Conservation (phyloP, 768 basidiomycete species). For the Clitopilus hobsonii region DNA sequence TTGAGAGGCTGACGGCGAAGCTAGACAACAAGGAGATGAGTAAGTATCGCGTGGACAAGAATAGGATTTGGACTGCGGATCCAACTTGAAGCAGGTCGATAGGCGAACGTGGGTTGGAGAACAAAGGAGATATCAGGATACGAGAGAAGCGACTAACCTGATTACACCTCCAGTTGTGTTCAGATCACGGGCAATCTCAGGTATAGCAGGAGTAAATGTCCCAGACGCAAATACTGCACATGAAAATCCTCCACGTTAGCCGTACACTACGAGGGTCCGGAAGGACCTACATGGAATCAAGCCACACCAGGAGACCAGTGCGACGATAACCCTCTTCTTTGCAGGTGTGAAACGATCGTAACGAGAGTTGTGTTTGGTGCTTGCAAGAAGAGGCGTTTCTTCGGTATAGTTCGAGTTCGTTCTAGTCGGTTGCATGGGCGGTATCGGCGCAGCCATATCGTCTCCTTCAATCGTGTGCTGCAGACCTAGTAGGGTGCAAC, state of each 20-base stretch:
- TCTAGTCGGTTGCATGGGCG: too few relatives aligned
- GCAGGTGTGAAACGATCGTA: conserved; percentile 55
- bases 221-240: conserved; percentile 72
- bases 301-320: conserved; percentile 56
- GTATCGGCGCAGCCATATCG: too few relatives aligned
- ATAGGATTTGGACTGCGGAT: too few relatives aligned
- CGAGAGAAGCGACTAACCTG: conserved; percentile 35
- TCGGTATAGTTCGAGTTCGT: conserved; percentile 18
- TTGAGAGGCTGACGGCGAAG: conserved; percentile 30
- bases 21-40: conserved; percentile 11
- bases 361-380: conserved; percentile 24
- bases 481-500: too few relatives aligned
- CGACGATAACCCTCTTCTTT: conserved; percentile 51
- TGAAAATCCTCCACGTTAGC: too few relatives aligned
- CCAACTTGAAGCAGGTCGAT: too few relatives aligned
- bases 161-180: conserved; percentile 50
- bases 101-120: too few relatives aligned
- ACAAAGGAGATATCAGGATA: too few relatives aligned
- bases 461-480: too few relatives aligned
- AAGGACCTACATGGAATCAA: conserved; percentile 50
- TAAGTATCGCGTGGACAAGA: not conserved
- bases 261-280: not conserved
- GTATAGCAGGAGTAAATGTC: conserved; percentile 71
- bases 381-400: conserved; percentile 26
- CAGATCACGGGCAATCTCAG: conserved; percentile 66